These are phyloP conservation scores for Geosiphon pyriformis DNA, from an alignment of 192 early-diverging fungal species.

Conservation along the genomic window DNA sequence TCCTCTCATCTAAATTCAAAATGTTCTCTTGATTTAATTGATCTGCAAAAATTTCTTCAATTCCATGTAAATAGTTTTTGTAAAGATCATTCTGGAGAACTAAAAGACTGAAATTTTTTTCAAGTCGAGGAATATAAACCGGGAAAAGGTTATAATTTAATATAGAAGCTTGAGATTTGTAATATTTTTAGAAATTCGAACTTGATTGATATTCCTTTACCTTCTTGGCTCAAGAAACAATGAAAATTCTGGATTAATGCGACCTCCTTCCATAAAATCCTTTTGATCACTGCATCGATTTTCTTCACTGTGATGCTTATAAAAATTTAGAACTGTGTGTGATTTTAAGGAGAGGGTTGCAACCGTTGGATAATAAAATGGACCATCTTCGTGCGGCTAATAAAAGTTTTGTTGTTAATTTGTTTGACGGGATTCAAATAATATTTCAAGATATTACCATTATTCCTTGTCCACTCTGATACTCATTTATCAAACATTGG, in stretches of 20 bases:
- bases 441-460: conserved; percentile 28
- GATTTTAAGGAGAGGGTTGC: conserved; percentile 44
- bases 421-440: neutral
- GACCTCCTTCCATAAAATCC: too few species aligned
- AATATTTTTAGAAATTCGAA: too few species aligned
- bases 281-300: neutral
- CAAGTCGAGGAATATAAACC: too few species aligned
- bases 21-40: conserved; percentile 28
- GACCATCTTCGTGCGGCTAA: conserved; percentile 47
- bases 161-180: too few species aligned
- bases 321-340: conserved; percentile 44
- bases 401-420: neutral
- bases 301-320: conserved; percentile 5
- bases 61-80: conserved; percentile 42
- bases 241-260: conserved; percentile 31
- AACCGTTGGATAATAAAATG: conserved; percentile 45
- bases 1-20: conserved; percentile 32
- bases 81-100: conserved; percentile 40
- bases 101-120: conserved; percentile 25
- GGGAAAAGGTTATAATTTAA: too few species aligned
- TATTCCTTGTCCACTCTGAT: conserved; percentile 48
- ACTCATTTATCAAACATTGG: conserved; percentile 49
- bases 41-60: conserved; percentile 32
- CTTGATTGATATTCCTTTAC: too few species aligned
- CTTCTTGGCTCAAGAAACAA: conserved; percentile 40